Base-by-base conservation (phyloP, 106 monocot species). In the Gastrodia elata region DNA sequence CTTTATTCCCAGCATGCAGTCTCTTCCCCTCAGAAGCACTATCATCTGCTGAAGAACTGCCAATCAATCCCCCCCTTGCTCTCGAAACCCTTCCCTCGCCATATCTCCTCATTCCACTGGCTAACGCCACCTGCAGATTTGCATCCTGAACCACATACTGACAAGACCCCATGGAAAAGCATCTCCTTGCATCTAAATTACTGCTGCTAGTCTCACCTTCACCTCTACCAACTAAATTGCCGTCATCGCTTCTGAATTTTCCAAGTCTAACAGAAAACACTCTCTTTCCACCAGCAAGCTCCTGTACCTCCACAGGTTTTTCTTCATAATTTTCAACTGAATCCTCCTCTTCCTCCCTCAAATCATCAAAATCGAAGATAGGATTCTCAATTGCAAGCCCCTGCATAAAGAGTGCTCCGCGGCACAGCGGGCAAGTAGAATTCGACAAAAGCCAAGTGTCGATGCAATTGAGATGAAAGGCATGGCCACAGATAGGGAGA, bases 391-490 rank as follows among this genome's bases (percentile, higher is more conserved):
- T 65, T 2, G 86, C 55, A 9, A 77, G 70, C 0, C 87, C 92
- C 0, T 82, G 86, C 13, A 86, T 40, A 46, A 81, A 86, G 15
- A 93, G 87, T 36, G 78, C 81, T 11, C 86, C 90, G 3, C 97
- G 75, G 68, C 97, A 98, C 22, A 98, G 84, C 3, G 97, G 97
- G 69, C 97, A 98, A 7, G 97, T 93, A 9, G 97, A 98, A 76
- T 91, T 90, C 41, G 90, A 98, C 32, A 98, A 79, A 8, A 98
- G 76, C 97, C 97, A 98, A 3, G 90, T 88, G 73, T 98, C 97
- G 2, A 98, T 98, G 78, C 97, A 98, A 39, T 80, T 36, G 65
- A 98, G 55, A 65, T 98, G 97, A 82, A 98, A 98, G 18, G 97
- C 97, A 64, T 98, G 97, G 65, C 93, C 84, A 24, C 97, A 98